Conservation (phyloP, 1,284 basidiomycete genomes). For the Cryptococcus wingfieldii region DNA sequence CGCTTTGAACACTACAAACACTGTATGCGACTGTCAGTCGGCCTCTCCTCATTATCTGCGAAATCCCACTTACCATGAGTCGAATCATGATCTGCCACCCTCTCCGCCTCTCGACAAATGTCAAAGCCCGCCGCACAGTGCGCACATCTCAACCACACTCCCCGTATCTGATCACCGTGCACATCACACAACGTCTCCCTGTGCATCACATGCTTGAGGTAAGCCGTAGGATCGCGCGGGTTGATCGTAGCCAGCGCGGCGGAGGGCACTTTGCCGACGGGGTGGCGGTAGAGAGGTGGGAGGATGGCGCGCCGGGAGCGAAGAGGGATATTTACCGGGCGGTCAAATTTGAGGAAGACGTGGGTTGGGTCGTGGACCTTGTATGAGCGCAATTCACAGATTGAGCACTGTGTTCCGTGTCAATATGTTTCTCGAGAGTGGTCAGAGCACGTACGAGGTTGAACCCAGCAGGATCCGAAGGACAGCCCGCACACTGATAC, state of each 20-base stretch:
- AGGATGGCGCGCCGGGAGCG: conserved; percentile 60
- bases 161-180: conserved; percentile 57
- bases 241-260: conserved; percentile 53
- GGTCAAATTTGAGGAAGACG: conserved; percentile 73
- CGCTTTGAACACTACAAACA: conserved; percentile 82
- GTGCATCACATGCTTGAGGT: conserved; percentile 65
- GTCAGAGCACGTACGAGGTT: conserved; percentile 34
- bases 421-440: neutral
- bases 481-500: conserved; percentile 50
- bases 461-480: conserved; percentile 42
- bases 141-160: conserved; percentile 81
- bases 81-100: conserved; percentile 70
- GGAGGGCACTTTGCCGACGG: conserved; percentile 57
- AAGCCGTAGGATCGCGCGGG: conserved; percentile 57
- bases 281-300: conserved; percentile 63
- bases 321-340: conserved; percentile 68
- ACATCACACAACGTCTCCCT: conserved; percentile 48
- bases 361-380: conserved; percentile 73
- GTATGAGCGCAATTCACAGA: conserved; percentile 73
- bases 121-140: conserved; percentile 69
- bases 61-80: conserved; percentile 55
- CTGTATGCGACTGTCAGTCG: conserved; percentile 15
- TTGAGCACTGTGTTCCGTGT: conserved; percentile 59
- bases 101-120: conserved; percentile 72
- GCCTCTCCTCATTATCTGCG: neutral